phyloP scores from a whole-genome alignment of 352 stramenopile species.

The Pythium apleroticum region DNA sequence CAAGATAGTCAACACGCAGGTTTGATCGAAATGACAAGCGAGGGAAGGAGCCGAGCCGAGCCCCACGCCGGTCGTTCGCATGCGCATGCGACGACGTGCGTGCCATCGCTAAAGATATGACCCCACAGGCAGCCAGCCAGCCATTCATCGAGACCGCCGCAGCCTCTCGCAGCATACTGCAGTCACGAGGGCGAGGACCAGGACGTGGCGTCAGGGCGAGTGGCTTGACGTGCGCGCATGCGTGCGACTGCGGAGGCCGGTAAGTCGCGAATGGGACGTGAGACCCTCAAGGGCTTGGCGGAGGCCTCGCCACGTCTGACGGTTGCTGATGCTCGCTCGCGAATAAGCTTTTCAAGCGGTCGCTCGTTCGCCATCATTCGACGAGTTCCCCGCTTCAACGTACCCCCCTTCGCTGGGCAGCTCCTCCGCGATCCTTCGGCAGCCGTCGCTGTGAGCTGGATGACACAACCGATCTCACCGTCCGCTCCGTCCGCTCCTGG shows the following conservation, averaged over 20 bases:
- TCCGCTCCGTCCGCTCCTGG: not conserved
- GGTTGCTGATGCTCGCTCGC: not conserved
- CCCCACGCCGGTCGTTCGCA: not conserved
- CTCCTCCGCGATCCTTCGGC: not conserved
- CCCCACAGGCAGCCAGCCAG: not conserved
- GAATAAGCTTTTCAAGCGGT: slow-evolving; percentile 1
- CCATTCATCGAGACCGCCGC: not conserved
- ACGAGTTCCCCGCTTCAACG: not conserved
- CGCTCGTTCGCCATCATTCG: not conserved
- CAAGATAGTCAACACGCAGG: slow-evolving; percentile 1
- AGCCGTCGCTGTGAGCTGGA: not conserved
- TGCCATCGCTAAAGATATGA: not conserved
- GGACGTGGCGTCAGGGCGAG: not conserved
- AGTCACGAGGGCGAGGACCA: not conserved
- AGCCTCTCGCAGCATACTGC: not conserved
- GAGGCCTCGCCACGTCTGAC: slow-evolving; percentile 4
- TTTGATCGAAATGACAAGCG: not conserved
- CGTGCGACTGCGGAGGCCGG: slow-evolving; percentile 2
- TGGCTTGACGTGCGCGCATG: not conserved
- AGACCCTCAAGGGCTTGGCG: not conserved
- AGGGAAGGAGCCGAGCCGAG: not conserved
- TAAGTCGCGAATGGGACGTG: slow-evolving; percentile 4
- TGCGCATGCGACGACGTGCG: not conserved
- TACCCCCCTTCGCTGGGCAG: not conserved
- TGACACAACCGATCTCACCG: slow-evolving; percentile 3